Percentiles rank a stretch among this genome's conserved stretches.
Evolutionary conservation across 352 stramenopile genomes (phyloP).

Genomic region (Phytophthora aleatoria): DNA sequence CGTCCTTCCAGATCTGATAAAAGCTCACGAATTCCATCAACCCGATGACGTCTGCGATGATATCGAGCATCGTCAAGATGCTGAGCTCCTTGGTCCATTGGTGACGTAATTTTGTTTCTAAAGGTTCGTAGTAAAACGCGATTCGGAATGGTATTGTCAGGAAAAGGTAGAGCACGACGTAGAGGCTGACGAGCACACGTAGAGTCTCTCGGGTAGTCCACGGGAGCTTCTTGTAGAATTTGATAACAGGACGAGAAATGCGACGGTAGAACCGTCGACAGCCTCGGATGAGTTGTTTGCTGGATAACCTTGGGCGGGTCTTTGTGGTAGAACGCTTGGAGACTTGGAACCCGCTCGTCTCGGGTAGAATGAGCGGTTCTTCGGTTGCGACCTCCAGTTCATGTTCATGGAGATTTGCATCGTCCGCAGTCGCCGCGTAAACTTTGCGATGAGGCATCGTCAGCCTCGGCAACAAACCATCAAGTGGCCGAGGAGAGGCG

Average conservation of each 20-base stretch:
- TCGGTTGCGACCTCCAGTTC: constrained; percentile 10
- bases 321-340: not conserved
- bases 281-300: constrained; percentile 3
- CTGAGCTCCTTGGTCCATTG: constrained; percentile 26
- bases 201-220: constrained; percentile 27
- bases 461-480: constrained; percentile 13
- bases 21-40: constrained; percentile 24
- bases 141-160: constrained; percentile 31
- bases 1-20: constrained; percentile 27
- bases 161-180: constrained; percentile 27
- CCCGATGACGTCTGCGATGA: constrained; percentile 28
- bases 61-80: constrained; percentile 19
- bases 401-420: constrained; percentile 9
- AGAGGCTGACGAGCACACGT: constrained; percentile 22
- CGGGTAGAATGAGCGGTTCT: not conserved
- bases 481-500: not conserved
- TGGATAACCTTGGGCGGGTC: not conserved
- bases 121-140: constrained; percentile 34
- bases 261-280: constrained; percentile 19
- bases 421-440: constrained; percentile 17
- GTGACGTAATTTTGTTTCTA: constrained; percentile 10
- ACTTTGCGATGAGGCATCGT: constrained; percentile 33
- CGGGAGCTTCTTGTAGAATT: constrained; percentile 23
- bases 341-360: not conserved
- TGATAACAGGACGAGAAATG: constrained; percentile 1